These are phyloP conservation scores for Penicillium steckii DNA, from an alignment of 495 filamentous ascomycete genomes.

Conservation along the genomic window DNA sequence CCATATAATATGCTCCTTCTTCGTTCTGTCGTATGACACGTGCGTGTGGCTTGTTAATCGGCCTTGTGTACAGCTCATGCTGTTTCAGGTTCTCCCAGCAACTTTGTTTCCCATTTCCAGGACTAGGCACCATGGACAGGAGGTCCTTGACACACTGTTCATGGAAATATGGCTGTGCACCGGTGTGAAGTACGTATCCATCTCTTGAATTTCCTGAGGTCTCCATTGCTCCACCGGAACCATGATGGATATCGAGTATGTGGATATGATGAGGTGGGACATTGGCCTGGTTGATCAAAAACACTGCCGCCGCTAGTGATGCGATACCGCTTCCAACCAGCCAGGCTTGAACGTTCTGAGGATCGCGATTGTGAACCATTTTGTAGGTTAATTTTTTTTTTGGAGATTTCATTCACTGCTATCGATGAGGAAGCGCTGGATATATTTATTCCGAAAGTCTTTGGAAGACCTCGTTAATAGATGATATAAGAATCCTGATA, in stretches of 20 bases:
- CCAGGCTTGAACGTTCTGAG: slow-evolving; percentile 31
- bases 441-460: too few relatives aligned
- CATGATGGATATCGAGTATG: background rate
- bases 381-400: too few relatives aligned
- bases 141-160: background rate
- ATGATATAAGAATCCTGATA: too few relatives aligned
- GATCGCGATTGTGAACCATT: too few relatives aligned
- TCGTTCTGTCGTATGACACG: background rate
- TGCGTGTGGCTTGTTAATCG: background rate
- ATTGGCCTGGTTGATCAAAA: slow-evolving; percentile 37
- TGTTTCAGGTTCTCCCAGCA: background rate
- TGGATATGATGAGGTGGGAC: background rate
- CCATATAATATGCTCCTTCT: background rate
- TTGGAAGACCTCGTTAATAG: too few relatives aligned
- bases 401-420: too few relatives aligned
- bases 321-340: slow-evolving; percentile 45
- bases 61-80: background rate
- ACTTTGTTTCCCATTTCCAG: background rate
- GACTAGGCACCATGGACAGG: background rate
- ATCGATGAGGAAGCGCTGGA: too few relatives aligned
- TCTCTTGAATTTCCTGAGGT: background rate
- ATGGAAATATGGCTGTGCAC: background rate
- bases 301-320: slow-evolving; percentile 36
- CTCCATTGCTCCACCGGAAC: background rate
- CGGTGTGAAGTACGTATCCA: background rate